phyloP scores from a whole-genome alignment of 2,329 filamentous ascomycete genomes.

The Stagonosporopsis chrysanthemi region DNA sequence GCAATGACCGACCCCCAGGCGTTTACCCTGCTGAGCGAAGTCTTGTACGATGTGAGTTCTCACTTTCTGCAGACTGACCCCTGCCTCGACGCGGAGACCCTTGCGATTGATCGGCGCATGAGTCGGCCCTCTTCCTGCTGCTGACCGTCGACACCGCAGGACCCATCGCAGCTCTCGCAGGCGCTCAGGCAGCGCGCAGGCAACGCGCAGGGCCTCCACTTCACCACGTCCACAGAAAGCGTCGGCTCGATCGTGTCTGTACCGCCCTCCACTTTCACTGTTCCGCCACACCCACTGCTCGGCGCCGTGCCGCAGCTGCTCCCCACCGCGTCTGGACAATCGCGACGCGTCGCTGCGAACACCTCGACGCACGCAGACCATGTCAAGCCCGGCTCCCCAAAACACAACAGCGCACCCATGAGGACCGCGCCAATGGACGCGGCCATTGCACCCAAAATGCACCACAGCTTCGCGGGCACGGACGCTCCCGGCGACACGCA shows the following conservation, averaged over 20 bases:
- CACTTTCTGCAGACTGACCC: constrained; percentile 26
- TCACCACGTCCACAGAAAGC: constrained; percentile 37
- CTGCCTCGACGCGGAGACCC: constrained; percentile 28
- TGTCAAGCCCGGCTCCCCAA: constrained; percentile 41
- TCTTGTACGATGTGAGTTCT: constrained; percentile 46
- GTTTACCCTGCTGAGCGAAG: constrained; percentile 37
- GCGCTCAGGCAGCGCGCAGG: constrained; percentile 46
- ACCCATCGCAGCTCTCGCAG: constrained; percentile 49
- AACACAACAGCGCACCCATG: constrained; percentile 44
- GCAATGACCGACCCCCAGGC: constrained; percentile 44
- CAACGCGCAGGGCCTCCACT: constrained; percentile 30
- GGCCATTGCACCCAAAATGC: constrained; percentile 34
- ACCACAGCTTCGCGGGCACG: constrained; percentile 50
- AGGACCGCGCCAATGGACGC: constrained; percentile 30
- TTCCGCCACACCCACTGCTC: constrained; percentile 14
- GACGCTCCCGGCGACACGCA: constrained; percentile 56
- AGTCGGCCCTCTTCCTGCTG: constrained; percentile 26
- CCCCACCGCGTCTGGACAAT: constrained; percentile 20
- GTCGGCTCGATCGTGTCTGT: constrained; percentile 20
- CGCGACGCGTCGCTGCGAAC: constrained; percentile 39
- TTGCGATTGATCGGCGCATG: constrained; percentile 28
- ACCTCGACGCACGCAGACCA: constrained; percentile 22
- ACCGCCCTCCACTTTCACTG: constrained; percentile 14
- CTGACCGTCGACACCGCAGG: constrained; percentile 38
- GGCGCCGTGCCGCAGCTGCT: constrained; percentile 24